These are phyloP conservation scores for Annona squamosa DNA, from an alignment of 164 flowering plant genomes.

Conservation along the genomic window DNA sequence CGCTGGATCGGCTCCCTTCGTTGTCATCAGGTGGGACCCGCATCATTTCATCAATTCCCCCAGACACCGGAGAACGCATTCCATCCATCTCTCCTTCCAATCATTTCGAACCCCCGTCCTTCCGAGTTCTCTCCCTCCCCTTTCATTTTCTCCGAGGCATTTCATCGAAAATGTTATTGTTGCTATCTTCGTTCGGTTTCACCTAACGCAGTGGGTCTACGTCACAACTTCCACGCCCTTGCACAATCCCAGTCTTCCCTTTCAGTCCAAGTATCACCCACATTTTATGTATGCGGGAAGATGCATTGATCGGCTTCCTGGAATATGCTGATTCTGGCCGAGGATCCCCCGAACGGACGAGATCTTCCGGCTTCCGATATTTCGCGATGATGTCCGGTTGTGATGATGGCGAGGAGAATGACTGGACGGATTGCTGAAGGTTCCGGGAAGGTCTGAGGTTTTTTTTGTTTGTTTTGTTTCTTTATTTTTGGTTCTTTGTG, in stretches of 20 bases:
- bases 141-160: background rate
- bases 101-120: background rate
- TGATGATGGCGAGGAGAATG: constrained; percentile 14
- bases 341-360: background rate
- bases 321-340: background rate
- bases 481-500: constrained; percentile 1
- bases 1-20: constrained; percentile 4
- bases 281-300: constrained; percentile 8
- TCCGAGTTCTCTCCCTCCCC: background rate
- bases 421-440: constrained; percentile 7
- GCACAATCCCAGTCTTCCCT: constrained; percentile 16
- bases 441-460: background rate
- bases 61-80: background rate
- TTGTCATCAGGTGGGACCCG: background rate
- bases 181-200: background rate
- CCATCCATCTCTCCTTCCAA: background rate
- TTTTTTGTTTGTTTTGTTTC: background rate
- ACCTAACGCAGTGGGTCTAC: constrained; percentile 6
- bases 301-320: background rate
- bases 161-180: background rate
- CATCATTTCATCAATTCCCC: background rate
- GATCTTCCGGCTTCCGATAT: background rate
- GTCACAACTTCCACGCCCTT: background rate
- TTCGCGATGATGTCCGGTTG: constrained; percentile 5
- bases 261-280: constrained; percentile 26